Evolutionary conservation across 768 basidiomycete species (phyloP).

Genomic region (Suillus alpinus): DNA sequence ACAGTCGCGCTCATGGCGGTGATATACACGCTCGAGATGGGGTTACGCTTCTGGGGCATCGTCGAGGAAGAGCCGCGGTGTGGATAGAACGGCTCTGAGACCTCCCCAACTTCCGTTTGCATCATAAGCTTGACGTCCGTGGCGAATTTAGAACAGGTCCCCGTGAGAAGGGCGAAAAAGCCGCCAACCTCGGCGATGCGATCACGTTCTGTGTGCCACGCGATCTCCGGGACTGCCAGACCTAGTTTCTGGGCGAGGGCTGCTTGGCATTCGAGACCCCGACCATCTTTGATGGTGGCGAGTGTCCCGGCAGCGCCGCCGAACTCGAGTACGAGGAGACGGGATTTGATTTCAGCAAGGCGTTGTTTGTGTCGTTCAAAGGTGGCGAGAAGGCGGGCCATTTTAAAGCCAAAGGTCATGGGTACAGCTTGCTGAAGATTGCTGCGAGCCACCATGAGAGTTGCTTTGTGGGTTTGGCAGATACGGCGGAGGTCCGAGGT

Average conservation of each 20-base stretch:
- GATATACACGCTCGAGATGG: conserved; percentile 44
- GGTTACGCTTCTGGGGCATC: conserved; percentile 52
- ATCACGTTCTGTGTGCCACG: conserved; percentile 44
- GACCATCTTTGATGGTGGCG: conserved; percentile 39
- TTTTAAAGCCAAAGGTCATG: conserved; percentile 46
- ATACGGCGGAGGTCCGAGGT: conserved; percentile 27
- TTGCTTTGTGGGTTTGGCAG: conserved; percentile 31
- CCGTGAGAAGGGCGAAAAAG: conserved; percentile 42
- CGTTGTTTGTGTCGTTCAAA: conserved; percentile 40
- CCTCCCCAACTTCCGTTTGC: conserved; percentile 46
- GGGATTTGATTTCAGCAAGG: conserved; percentile 33
- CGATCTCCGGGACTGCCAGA: conserved; percentile 24
- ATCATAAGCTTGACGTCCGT: conserved; percentile 44
- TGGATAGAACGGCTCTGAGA: conserved; percentile 42
- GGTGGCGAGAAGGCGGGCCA: conserved; percentile 42
- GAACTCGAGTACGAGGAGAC: conserved; percentile 42
- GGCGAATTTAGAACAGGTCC: conserved; percentile 46
- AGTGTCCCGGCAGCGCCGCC: conserved; percentile 47
- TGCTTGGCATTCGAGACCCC: conserved; percentile 26
- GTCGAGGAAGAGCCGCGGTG: conserved; percentile 47
- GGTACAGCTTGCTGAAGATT: conserved; percentile 50
- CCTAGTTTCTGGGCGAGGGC: conserved; percentile 17
- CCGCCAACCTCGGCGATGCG: conserved; percentile 42
- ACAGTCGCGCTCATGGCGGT: conserved; percentile 42
- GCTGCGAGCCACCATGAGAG: conserved; percentile 45